These are phyloP conservation scores for Aspergillus uvarum DNA, from an alignment of 2,329 filamentous ascomycete species.

Conservation along the genomic window DNA sequence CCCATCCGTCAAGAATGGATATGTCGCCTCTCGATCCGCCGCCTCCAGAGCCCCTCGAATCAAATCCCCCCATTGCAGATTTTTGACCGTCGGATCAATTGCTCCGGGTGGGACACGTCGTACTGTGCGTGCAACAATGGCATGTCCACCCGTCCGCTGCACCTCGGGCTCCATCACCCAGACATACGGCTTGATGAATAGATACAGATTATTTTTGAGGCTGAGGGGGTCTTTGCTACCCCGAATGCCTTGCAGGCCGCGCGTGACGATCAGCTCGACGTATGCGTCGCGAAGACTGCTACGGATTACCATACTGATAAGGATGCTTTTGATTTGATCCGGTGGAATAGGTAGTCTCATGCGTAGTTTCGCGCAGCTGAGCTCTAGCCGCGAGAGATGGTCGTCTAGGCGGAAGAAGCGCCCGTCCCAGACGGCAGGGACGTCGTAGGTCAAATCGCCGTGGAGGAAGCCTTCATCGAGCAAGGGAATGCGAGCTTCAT, in stretches of 20 bases:
- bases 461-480: conserved; percentile 1
- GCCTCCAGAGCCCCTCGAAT: conserved; percentile 49
- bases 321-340: neutral
- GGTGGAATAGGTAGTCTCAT: neutral
- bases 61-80: conserved; percentile 48
- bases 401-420: conserved; percentile 54
- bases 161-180: conserved; percentile 52
- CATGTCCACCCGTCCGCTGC: conserved; percentile 43
- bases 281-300: conserved; percentile 52
- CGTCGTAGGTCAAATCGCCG: conserved; percentile 55
- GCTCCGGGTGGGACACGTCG: conserved; percentile 46
- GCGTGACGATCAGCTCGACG: conserved; percentile 53
- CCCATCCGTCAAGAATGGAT: conserved; percentile 53
- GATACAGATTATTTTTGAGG: conserved; percentile 45
- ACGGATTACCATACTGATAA: conserved; percentile 45
- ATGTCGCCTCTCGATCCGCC: conserved; percentile 45
- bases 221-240: conserved; percentile 33
- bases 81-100: conserved; percentile 47
- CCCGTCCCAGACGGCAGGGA: conserved; percentile 53
- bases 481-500: conserved; percentile 34
- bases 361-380: conserved; percentile 48
- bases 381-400: conserved; percentile 48
- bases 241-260: conserved; percentile 48
- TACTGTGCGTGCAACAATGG: conserved; percentile 49
- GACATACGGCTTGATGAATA: conserved; percentile 52